phyloP scores from a whole-genome alignment of 176 grass and related monocot species.

The Raddia guianensis region DNA sequence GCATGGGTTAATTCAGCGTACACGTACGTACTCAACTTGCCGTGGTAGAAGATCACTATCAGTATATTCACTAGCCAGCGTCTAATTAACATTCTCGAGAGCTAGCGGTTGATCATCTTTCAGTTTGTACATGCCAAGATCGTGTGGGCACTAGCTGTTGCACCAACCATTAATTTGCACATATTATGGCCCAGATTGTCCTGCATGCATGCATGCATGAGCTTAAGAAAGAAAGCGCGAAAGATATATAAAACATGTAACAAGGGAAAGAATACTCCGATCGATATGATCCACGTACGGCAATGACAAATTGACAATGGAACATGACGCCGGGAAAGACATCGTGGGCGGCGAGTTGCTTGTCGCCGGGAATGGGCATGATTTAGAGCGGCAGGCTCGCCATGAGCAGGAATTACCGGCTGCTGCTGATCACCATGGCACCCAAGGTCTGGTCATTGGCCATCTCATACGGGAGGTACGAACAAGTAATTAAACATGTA shows the following conservation, averaged over 20 bases:
- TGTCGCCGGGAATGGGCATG: neutral
- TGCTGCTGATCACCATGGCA: neutral
- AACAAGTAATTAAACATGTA: too few relatives aligned
- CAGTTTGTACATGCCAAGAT: slow-evolving; percentile 40
- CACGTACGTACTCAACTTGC: neutral
- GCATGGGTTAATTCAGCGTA: too few relatives aligned
- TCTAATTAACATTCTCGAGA: too few relatives aligned
- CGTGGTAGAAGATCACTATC: neutral
- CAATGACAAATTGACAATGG: neutral
- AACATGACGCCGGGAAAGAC: slow-evolving; percentile 11
- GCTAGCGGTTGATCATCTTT: neutral
- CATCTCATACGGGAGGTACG: slow-evolving; percentile 41
- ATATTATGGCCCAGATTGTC: too few relatives aligned
- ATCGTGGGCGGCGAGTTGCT: neutral
- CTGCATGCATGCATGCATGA: too few relatives aligned
- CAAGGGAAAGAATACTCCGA: too few relatives aligned
- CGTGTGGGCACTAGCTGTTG: neutral
- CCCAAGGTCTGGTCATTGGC: slow-evolving; percentile 19
- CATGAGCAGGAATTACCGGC: neutral
- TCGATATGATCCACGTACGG: too few relatives aligned
- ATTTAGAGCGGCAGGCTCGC: slow-evolving; percentile 9
- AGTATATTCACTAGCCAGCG: too few relatives aligned
- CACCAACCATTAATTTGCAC: too few relatives aligned
- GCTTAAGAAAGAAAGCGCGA: too few relatives aligned
- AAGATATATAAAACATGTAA: too few relatives aligned